Evolutionary conservation across 23 red algal genomes (phyloP).

Genomic region (Gracilaria caudata): DNA sequence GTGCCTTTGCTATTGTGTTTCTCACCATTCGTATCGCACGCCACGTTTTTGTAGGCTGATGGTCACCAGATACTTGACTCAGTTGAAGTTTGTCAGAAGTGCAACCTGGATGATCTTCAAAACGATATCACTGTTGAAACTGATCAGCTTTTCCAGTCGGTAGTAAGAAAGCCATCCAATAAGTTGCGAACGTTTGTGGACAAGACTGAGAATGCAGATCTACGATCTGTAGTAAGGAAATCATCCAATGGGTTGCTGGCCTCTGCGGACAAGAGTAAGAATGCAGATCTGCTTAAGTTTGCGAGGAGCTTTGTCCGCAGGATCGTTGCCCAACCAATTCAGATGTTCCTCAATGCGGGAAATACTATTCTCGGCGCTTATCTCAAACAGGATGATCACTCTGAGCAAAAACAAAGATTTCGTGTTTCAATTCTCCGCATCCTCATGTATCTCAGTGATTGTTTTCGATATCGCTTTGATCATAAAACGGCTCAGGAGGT

Average conservation of each 20-base stretch:
- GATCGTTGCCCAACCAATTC: not conserved
- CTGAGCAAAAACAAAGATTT: not conserved
- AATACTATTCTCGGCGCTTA: constrained; percentile 20
- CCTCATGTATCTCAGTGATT: constrained; percentile 48
- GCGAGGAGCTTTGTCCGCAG: not conserved
- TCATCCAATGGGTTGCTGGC: not conserved
- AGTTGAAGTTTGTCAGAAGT: not conserved
- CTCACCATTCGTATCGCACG: not conserved
- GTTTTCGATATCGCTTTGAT: constrained; percentile 41
- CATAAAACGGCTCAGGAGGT: not conserved
- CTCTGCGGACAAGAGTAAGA: not conserved
- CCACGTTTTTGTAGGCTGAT: not conserved
- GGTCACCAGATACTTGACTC: not conserved
- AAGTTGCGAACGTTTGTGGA: constrained; percentile 1
- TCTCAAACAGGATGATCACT: not conserved
- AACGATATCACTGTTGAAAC: constrained; percentile 11
- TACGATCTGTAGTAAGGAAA: not conserved
- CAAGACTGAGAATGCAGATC: no score
- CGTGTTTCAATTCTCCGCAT: constrained; percentile 19
- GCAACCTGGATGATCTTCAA: not conserved
- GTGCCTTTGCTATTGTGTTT: not conserved
- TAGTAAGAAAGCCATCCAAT: not conserved
- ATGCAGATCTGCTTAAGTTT: not conserved
- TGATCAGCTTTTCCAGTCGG: constrained; percentile 20
- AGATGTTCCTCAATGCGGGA: not conserved